Percentiles rank a stretch among this genome's conserved stretches.
phyloP scores from a whole-genome alignment of 2,329 filamentous ascomycete genomes.

The Ceratocystis diversiconidia region DNA sequence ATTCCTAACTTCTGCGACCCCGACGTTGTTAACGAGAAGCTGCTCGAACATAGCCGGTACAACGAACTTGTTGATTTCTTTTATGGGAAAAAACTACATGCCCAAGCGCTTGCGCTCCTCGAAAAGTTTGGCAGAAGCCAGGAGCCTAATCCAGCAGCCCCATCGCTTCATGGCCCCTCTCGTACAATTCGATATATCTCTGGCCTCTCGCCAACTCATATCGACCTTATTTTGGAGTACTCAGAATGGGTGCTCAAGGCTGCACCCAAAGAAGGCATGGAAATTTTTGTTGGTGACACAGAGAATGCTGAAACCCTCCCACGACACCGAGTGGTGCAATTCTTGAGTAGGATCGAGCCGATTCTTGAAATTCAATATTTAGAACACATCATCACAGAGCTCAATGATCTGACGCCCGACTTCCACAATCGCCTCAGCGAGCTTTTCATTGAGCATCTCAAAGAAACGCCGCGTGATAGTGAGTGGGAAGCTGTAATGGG shows the following conservation, averaged over 20 bases:
- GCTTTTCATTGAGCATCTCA: conserved; percentile 47
- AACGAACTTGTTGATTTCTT: conserved; percentile 96
- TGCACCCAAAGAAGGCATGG: conserved; percentile 67
- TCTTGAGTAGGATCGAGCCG: conserved; percentile 54
- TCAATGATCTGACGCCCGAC: conserved; percentile 70
- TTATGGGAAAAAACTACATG: conserved; percentile 85
- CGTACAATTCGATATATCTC: conserved; percentile 85
- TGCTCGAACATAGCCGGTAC: conserved; percentile 78
- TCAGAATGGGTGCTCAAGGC: conserved; percentile 71
- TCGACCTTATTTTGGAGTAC: conserved; percentile 84
- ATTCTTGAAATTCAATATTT: conserved; percentile 68
- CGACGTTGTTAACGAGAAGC: conserved; percentile 80
- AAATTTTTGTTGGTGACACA: conserved; percentile 83
- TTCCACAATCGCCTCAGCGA: conserved; percentile 77
- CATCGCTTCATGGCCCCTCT: conserved; percentile 58
- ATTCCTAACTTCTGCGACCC: conserved; percentile 96
- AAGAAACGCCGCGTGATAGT: conserved; percentile 30
- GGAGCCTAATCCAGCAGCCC: conserved; percentile 36
- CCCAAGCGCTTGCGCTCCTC: conserved; percentile 69
- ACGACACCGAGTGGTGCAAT: conserved; percentile 58
- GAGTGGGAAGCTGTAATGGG: conserved; percentile 45
- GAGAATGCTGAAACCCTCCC: conserved; percentile 88
- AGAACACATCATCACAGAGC: conserved; percentile 78
- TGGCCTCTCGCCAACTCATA: conserved; percentile 69
- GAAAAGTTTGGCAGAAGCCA: conserved; percentile 59